phyloP scores from a whole-genome alignment of 768 basidiomycete species.

The Clathrus columnatus region DNA sequence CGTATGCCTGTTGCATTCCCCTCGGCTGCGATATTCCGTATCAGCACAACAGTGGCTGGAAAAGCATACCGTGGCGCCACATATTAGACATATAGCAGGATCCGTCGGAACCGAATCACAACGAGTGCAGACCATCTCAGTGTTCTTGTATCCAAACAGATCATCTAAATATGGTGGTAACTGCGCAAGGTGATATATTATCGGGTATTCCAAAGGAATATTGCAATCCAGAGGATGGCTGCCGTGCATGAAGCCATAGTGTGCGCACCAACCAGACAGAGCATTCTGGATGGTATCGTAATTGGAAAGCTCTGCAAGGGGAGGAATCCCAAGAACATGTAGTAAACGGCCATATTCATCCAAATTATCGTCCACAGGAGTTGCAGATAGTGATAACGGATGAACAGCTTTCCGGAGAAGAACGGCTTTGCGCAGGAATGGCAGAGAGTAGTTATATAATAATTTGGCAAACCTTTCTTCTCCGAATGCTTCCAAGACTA shows the following conservation, averaged over 20 bases:
- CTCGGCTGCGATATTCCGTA: constrained; percentile 42
- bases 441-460: constrained; percentile 80
- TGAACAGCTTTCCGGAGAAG: constrained; percentile 75
- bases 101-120: constrained; percentile 76
- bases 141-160: constrained; percentile 67
- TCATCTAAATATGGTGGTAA: constrained; percentile 79
- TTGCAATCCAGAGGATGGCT: constrained; percentile 65
- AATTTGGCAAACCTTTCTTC: constrained; percentile 80
- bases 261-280: constrained; percentile 84
- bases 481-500: constrained; percentile 72
- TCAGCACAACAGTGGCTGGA: constrained; percentile 90
- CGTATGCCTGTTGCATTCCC: constrained; percentile 94
- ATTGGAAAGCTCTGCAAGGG: constrained; percentile 66
- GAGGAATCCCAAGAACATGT: constrained; percentile 65
- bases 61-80: constrained; percentile 81
- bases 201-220: constrained; percentile 63
- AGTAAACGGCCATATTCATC: constrained; percentile 78
- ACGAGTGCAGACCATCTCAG: constrained; percentile 60
- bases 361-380: constrained; percentile 30
- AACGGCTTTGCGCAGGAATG: constrained; percentile 82
- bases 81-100: constrained; percentile 87
- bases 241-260: constrained; percentile 76
- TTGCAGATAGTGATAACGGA: constrained; percentile 48
- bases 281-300: constrained; percentile 85
- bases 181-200: constrained; percentile 70